A percentile compares a stretch with the other conserved stretches of the same genome.
phyloP scores from a whole-genome alignment of 2,329 filamentous ascomycete species.

The Ceratocystis ficicola region DNA sequence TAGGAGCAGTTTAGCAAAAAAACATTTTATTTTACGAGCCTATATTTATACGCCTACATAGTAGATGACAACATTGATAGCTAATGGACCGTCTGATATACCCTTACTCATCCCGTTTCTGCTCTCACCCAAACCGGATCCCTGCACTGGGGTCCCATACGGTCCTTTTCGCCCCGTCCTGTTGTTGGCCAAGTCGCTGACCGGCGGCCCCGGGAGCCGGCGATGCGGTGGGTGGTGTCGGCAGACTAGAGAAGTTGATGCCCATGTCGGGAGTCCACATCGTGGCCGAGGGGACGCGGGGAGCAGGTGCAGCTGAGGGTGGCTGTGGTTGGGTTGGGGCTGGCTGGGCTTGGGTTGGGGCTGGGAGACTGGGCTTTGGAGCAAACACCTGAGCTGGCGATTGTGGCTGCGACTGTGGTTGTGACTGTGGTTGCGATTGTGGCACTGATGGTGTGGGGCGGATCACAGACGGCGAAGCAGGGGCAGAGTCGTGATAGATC shows the following conservation, averaged over 20 bases:
- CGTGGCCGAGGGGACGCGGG: conserved; percentile 20
- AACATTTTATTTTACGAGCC: background rate
- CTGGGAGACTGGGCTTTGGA: conserved; percentile 3
- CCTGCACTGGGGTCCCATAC: conserved; percentile 21
- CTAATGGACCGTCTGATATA: background rate
- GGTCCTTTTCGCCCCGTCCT: conserved; percentile 20
- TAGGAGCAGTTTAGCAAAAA: background rate
- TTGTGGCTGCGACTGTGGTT: too few species aligned
- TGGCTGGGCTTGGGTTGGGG: background rate
- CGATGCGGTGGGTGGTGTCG: conserved; percentile 28
- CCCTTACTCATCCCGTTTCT: background rate
- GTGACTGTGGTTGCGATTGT: too few species aligned
- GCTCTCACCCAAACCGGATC: conserved; percentile 24
- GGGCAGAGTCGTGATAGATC: conserved; percentile 37
- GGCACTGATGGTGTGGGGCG: conserved; percentile 41
- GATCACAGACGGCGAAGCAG: conserved; percentile 46
- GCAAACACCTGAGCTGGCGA: conserved; percentile 17
- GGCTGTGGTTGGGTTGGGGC: background rate
- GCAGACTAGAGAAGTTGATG: conserved; percentile 54
- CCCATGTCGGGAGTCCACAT: conserved; percentile 71
- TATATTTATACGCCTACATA: background rate
- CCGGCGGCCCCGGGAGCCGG: conserved; percentile 25
- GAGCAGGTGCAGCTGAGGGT: conserved; percentile 26
- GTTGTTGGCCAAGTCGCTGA: conserved; percentile 23
- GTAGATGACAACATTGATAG: background rate